phyloP scores from a whole-genome alignment of 306 rosid genomes.

The Cicer yamashitae region DNA sequence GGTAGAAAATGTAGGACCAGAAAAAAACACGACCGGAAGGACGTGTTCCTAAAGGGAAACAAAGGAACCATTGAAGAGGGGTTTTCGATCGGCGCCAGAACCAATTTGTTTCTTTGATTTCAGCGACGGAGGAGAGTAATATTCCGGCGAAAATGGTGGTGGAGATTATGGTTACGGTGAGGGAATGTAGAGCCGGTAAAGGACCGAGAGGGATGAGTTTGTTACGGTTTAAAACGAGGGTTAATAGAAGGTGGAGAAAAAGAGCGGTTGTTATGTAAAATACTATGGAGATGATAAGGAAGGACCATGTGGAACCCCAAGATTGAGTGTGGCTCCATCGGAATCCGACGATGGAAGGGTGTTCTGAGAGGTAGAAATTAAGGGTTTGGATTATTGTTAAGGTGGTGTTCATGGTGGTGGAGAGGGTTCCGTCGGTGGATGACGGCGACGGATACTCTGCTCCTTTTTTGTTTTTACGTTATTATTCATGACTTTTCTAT shows the following conservation, averaged over 20 bases:
- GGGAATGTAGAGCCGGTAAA: slow-evolving; percentile 82
- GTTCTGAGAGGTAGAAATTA: slow-evolving; percentile 84
- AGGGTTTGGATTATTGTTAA: slow-evolving; percentile 50
- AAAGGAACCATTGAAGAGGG: slow-evolving; percentile 90
- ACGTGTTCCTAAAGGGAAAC: slow-evolving; percentile 87
- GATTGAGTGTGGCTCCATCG: slow-evolving; percentile 77
- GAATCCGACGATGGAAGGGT: slow-evolving; percentile 79
- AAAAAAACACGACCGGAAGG: slow-evolving; percentile 96
- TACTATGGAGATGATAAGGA: slow-evolving; percentile 70
- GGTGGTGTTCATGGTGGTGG: slow-evolving; percentile 36
- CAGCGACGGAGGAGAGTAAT: slow-evolving; percentile 72
- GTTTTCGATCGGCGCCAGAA: slow-evolving; percentile 86
- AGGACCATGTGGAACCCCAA: slow-evolving; percentile 93
- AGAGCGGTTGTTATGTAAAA: slow-evolving; percentile 56
- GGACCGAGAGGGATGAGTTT: slow-evolving; percentile 76
- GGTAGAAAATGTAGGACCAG: slow-evolving; percentile 84
- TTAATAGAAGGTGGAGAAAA: slow-evolving; percentile 54
- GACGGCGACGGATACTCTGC: slow-evolving; percentile 19
- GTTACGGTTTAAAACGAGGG: slow-evolving; percentile 50
- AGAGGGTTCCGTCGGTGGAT: slow-evolving; percentile 34
- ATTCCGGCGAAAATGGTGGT: slow-evolving; percentile 72
- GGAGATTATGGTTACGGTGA: slow-evolving; percentile 67
- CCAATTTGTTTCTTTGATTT: slow-evolving; percentile 95
- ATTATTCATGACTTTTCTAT: background rate
- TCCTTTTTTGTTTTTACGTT: background rate